Conservation (phyloP, 2,329 filamentous ascomycete genomes). For the Davidsoniella virescens region DNA sequence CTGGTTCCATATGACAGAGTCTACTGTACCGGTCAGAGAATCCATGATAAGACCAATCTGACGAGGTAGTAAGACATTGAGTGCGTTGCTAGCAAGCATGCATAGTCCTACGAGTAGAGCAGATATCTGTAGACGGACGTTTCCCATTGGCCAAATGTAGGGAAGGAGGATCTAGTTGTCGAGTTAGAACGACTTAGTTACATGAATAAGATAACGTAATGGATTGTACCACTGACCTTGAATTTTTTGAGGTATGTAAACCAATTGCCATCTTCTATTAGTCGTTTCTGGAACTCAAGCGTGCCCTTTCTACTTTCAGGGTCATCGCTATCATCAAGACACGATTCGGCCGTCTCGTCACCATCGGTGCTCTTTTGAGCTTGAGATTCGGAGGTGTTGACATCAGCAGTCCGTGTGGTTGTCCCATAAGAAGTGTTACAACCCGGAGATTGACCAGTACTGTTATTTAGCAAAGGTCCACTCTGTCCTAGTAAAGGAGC, state of each 20-base stretch:
- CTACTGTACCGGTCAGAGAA: slow-evolving; percentile 36
- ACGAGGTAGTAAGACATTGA: slow-evolving; percentile 65
- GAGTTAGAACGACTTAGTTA: background rate
- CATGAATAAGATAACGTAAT: background rate
- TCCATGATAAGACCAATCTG: slow-evolving; percentile 69
- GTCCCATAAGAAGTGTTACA: slow-evolving; percentile 5
- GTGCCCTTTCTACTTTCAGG: slow-evolving; percentile 30
- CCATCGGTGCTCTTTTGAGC: slow-evolving; percentile 1
- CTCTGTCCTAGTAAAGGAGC: slow-evolving; percentile 36
- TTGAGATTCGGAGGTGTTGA: slow-evolving; percentile 2
- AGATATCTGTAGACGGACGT: slow-evolving; percentile 49
- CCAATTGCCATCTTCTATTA: slow-evolving; percentile 64
- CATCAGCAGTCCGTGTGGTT: slow-evolving; percentile 6
- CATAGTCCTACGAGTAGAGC: slow-evolving; percentile 50
- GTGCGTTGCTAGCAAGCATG: slow-evolving; percentile 50
- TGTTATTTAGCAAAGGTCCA: background rate
- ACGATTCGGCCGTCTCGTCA: background rate
- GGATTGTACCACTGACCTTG: slow-evolving; percentile 25
- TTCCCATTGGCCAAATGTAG: slow-evolving; percentile 59
- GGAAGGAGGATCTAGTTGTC: slow-evolving; percentile 51
- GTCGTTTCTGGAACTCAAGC: slow-evolving; percentile 44
- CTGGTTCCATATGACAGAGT: slow-evolving; percentile 34
- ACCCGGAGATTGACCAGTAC: background rate
- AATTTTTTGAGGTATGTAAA: slow-evolving; percentile 62
- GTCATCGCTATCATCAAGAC: slow-evolving; percentile 19